phyloP scores from a whole-genome alignment of 1,284 basidiomycete species.

The Ganoderma lucidum region DNA sequence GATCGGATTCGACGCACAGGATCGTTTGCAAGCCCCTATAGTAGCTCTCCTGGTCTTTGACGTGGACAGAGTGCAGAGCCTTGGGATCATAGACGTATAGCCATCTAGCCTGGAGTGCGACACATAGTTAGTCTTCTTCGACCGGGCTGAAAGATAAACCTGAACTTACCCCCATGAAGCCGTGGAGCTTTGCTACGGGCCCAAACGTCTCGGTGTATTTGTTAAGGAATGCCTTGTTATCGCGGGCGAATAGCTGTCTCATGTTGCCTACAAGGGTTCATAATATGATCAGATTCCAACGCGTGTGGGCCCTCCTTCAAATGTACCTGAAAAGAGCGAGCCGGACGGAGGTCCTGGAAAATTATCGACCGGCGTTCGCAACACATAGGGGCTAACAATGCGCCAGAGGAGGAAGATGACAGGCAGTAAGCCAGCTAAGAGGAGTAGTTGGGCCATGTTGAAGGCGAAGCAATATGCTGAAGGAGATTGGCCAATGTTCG shows the following conservation, averaged over 20 bases:
- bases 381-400: constrained; percentile 10
- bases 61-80: constrained; percentile 11
- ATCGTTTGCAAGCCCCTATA: not conserved
- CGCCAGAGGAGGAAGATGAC: constrained; percentile 5
- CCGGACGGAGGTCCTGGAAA: constrained; percentile 17
- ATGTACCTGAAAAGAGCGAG: constrained; percentile 10
- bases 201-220: constrained; percentile 5
- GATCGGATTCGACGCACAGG: not conserved
- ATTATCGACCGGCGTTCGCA: constrained; percentile 15
- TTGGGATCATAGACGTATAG: constrained; percentile 10
- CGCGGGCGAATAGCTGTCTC: constrained; percentile 2
- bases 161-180: constrained; percentile 11
- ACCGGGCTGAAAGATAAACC: not conserved
- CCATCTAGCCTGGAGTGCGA: not conserved
- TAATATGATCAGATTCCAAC: not conserved
- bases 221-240: constrained; percentile 5
- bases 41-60: constrained; percentile 12
- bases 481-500: not conserved
- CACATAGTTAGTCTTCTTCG: not conserved
- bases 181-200: constrained; percentile 6
- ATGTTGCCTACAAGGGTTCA: constrained; percentile 11
- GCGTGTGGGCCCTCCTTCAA: not conserved
- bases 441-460: not conserved
- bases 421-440: not conserved
- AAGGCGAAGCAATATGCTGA: not conserved